A percentile compares a stretch with the other conserved stretches of the same genome.
Conservation (phyloP, 495 filamentous ascomycete genomes). For the Bacidia gigantensis region DNA sequence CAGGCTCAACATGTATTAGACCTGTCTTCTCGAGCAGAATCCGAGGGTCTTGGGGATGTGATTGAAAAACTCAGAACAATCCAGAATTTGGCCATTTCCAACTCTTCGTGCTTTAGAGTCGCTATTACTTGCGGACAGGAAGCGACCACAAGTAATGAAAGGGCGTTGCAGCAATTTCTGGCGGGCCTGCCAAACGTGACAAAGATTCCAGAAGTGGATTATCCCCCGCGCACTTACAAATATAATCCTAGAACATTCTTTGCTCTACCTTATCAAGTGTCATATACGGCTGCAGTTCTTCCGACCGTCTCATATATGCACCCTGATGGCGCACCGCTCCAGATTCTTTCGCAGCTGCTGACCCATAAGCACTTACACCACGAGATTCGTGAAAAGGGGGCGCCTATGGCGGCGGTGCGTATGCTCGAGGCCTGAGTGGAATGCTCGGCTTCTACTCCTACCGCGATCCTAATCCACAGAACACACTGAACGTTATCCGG, state of each 20-base stretch:
- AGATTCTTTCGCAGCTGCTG: constrained; percentile 82
- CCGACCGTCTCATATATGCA: constrained; percentile 79
- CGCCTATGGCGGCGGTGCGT: constrained; percentile 87
- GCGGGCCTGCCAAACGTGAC: constrained; percentile 34
- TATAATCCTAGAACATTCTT: constrained; percentile 64
- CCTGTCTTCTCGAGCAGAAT: constrained; percentile 39
- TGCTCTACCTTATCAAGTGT: constrained; percentile 91
- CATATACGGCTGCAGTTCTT: constrained; percentile 69
- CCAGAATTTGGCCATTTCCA: constrained; percentile 57
- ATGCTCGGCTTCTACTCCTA: constrained; percentile 92
- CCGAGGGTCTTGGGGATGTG: constrained; percentile 56
- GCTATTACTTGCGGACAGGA: constrained; percentile 78
- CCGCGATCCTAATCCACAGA: constrained; percentile 89
- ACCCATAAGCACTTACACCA: constrained; percentile 95
- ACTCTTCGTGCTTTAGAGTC: constrained; percentile 45
- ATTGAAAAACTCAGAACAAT: constrained; percentile 80
- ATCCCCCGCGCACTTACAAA: constrained; percentile 17
- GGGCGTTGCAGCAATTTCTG: constrained; percentile 59
- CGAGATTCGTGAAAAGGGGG: constrained; percentile 94
- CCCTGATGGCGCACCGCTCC: constrained; percentile 57
- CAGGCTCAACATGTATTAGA: constrained; percentile 76
- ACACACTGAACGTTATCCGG: constrained; percentile 72
- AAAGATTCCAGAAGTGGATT: constrained; percentile 21
- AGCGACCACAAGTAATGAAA: constrained; percentile 54
- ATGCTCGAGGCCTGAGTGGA: constrained; percentile 62